Evolutionary conservation across 495 filamentous ascomycete genomes (phyloP).

Genomic region (Trichoderma virens): DNA sequence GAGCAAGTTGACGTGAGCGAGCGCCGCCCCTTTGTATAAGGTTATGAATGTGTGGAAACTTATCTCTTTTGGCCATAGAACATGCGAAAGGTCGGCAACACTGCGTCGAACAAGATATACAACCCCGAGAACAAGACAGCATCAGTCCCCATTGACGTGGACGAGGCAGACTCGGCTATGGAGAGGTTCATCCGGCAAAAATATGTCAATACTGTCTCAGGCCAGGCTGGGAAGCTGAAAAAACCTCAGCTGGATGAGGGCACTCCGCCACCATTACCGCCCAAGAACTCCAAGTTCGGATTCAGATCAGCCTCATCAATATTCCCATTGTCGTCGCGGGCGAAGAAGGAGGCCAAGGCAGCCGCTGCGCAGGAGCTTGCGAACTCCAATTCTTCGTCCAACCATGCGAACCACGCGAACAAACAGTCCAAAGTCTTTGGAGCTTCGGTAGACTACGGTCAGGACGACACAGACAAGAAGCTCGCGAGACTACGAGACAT

Average conservation of each 20-base stretch:
- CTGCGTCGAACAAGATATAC: slow-evolving; percentile 72
- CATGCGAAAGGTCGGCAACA: slow-evolving; percentile 89
- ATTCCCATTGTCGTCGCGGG: slow-evolving; percentile 40
- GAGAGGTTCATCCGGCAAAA: slow-evolving; percentile 92
- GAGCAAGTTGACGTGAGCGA: slow-evolving; percentile 86
- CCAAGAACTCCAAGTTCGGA: slow-evolving; percentile 74
- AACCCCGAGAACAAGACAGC: slow-evolving; percentile 79
- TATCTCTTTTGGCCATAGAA: slow-evolving; percentile 42
- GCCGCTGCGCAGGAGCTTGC: slow-evolving; percentile 17
- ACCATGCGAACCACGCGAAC: slow-evolving; percentile 30
- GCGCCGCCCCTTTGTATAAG: neutral
- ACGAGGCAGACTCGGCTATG: slow-evolving; percentile 87
- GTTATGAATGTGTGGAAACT: neutral
- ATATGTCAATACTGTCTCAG: slow-evolving; percentile 53
- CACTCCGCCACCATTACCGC: slow-evolving; percentile 71
- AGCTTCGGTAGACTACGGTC: slow-evolving; percentile 43
- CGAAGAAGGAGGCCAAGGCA: slow-evolving; percentile 32
- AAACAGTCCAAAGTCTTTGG: slow-evolving; percentile 62
- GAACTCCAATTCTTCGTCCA: slow-evolving; percentile 19
- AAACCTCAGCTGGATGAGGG: slow-evolving; percentile 42
- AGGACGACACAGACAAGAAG: slow-evolving; percentile 56
- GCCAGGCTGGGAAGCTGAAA: neutral
- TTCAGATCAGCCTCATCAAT: slow-evolving; percentile 72
- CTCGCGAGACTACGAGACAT: slow-evolving; percentile 74
- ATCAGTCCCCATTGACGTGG: slow-evolving; percentile 75